Evolutionary conservation across 257 asterid species (phyloP).

Genomic region (Rubia yunnanensis): DNA sequence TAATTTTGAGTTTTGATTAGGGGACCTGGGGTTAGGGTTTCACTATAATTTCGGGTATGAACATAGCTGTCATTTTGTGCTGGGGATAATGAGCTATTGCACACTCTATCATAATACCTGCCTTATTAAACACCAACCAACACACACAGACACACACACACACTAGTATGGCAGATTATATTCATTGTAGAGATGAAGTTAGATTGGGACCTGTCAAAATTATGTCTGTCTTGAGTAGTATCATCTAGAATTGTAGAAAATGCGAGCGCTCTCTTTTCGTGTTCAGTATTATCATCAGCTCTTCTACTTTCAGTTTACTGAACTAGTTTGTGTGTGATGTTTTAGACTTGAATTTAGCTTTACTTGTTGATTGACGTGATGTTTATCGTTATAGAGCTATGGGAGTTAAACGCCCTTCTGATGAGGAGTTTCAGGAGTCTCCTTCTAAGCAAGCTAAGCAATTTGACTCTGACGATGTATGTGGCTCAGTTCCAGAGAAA

Average conservation of each 20-base stretch:
- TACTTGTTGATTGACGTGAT: background rate
- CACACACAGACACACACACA: background rate
- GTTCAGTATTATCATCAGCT: too few species aligned
- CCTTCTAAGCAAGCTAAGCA: slow-evolving; percentile 54
- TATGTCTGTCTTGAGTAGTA: background rate
- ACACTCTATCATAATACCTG: background rate
- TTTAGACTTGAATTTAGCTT: background rate
- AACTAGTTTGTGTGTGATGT: background rate
- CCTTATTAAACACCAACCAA: background rate
- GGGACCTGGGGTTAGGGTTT: slow-evolving; percentile 47
- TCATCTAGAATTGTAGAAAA: too few species aligned
- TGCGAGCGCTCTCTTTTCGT: background rate
- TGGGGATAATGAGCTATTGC: slow-evolving; percentile 7
- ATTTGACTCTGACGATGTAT: slow-evolving; percentile 20
- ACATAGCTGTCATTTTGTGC: background rate
- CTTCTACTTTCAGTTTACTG: background rate
- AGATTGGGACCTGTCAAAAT: background rate
- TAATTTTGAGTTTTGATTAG: background rate
- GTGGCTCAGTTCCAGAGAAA: slow-evolving; percentile 16
- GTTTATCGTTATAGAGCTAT: slow-evolving; percentile 21
- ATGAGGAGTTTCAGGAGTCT: slow-evolving; percentile 47
- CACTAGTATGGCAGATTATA: background rate
- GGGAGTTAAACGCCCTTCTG: slow-evolving; percentile 62
- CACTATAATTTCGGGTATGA: background rate
- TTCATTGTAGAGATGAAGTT: background rate